These are phyloP conservation scores for Knoxdaviesia proteae DNA, from an alignment of 2,329 filamentous ascomycete species.

Conservation along the genomic window DNA sequence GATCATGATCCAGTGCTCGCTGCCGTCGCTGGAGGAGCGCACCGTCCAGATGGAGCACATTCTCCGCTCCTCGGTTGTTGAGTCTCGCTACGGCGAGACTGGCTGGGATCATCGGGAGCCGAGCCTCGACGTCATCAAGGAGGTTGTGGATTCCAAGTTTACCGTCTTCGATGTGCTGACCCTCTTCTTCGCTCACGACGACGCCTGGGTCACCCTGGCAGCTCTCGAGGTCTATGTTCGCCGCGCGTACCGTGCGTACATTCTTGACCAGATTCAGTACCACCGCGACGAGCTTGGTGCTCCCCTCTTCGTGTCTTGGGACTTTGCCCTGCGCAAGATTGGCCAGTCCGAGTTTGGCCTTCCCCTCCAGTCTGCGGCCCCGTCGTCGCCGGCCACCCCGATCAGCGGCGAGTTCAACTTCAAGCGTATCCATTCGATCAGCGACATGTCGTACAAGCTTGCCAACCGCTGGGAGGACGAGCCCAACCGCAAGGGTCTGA, in stretches of 20 bases:
- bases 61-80: conserved; percentile 78
- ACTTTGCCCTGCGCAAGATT: conserved; percentile 85
- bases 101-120: conserved; percentile 94
- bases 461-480: conserved; percentile 52
- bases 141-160: conserved; percentile 96
- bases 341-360: conserved; percentile 79
- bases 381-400: conserved; percentile 67
- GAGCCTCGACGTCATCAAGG: conserved; percentile 76
- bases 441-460: conserved; percentile 74
- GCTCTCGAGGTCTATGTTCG: conserved; percentile 92
- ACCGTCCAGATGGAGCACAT: conserved; percentile 97
- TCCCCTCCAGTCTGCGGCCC: conserved; percentile 56
- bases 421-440: conserved; percentile 82
- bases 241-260: conserved; percentile 90
- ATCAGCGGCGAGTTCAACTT: conserved; percentile 36
- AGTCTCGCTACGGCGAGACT: conserved; percentile 93
- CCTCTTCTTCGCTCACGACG: conserved; percentile 83
- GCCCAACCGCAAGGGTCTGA: conserved; percentile 75
- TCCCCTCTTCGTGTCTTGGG: conserved; percentile 74
- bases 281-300: conserved; percentile 52
- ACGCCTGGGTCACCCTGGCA: conserved; percentile 84
- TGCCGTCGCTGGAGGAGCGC: conserved; percentile 90
- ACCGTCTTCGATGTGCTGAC: conserved; percentile 93
- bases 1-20: conserved; percentile 87
- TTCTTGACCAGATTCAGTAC: conserved; percentile 75